Evolutionary conservation across 495 filamentous ascomycete species (phyloP).

Genomic region (Trichoderma orchidacearum): DNA sequence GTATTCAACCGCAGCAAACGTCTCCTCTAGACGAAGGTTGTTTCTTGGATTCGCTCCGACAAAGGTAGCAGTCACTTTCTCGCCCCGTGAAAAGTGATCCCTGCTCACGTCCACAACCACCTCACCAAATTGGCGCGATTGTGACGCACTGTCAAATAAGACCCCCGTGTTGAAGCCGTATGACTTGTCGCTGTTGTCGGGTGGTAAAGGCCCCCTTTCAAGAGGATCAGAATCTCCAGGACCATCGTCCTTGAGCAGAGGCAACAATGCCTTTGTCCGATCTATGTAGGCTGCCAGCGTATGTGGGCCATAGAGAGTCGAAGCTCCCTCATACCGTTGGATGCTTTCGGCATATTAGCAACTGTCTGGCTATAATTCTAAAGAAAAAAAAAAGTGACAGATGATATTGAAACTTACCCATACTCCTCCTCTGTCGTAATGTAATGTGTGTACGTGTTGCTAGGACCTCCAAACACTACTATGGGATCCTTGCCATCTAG

Average conservation of each 20-base stretch:
- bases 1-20: slow-evolving; percentile 71
- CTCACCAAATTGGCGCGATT: slow-evolving; percentile 68
- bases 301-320: slow-evolving; percentile 87
- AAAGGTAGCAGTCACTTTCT: slow-evolving; percentile 51
- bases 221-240: neutral
- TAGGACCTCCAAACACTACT: slow-evolving; percentile 83
- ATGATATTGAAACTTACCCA: slow-evolving; percentile 11
- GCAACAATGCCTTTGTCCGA: slow-evolving; percentile 57
- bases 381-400: neutral
- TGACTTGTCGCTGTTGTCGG: slow-evolving; percentile 67
- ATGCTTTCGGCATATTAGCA: slow-evolving; percentile 22
- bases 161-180: slow-evolving; percentile 74
- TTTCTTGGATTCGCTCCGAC: slow-evolving; percentile 88
- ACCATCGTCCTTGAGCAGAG: slow-evolving; percentile 38
- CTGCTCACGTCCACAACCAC: slow-evolving; percentile 43
- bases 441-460: slow-evolving; percentile 95
- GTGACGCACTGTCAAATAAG: slow-evolving; percentile 53
- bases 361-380: too few species aligned
- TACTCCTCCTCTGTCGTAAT: slow-evolving; percentile 92
- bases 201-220: slow-evolving; percentile 49
- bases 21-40: slow-evolving; percentile 63
- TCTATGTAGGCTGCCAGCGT: slow-evolving; percentile 87
- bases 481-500: slow-evolving; percentile 35
- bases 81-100: slow-evolving; percentile 38
- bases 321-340: slow-evolving; percentile 92